Base-by-base conservation (phyloP, 225 moss, liverwort and hornwort genomes). In the Bryoerythrophyllum caledonicum region DNA sequence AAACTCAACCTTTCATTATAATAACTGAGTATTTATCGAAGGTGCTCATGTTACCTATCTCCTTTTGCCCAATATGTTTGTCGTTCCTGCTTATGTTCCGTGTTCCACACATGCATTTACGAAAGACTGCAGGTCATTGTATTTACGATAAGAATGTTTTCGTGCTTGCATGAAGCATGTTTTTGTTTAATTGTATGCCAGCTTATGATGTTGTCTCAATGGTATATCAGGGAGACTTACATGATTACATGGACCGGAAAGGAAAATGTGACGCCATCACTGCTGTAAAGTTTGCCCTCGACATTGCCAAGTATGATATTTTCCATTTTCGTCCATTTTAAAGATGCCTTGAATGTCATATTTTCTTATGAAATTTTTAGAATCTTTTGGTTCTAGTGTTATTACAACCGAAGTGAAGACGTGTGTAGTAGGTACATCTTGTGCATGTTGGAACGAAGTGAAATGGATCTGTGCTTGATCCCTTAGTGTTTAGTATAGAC, bases 21-120 rank as follows among this genome's bases (percentile, higher is more conserved):
- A 81, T 93, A 26, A 93, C 93, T 19, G 93, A 93, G 80, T 91
- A 84, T 77, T 83, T 93, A 25, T 76, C 77, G 14, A 91, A 84
- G 73, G 89, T 89, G 62, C 6, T 76, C 23, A 44, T n/a, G 12
- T 26, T 17, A 40, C 27, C 55, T 19, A 56, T 66, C 56, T 21
- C 21, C 28, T 40, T 30, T 44, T 0, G 57, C 23, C 28, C 25
- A 28, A 41, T 55, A n/a, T 62, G 74, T 5, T 60, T 27, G 19
- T n/a, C 8, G 21, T 66, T 30, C 32, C 34, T 41, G 52, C 41
- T 21, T 35, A 13, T 74, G 37, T 52, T 54, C 28, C 8, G 64
- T 65, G 23, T 64, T 25, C 23, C 20, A 10, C 20, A 10, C 52
- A 17, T 63, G 53, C 17, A 38, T 48, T 43, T 10, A 32, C 35